phyloP scores from a whole-genome alignment of 805 yeast genomes.

The Diddensiella caesifluorescens region DNA sequence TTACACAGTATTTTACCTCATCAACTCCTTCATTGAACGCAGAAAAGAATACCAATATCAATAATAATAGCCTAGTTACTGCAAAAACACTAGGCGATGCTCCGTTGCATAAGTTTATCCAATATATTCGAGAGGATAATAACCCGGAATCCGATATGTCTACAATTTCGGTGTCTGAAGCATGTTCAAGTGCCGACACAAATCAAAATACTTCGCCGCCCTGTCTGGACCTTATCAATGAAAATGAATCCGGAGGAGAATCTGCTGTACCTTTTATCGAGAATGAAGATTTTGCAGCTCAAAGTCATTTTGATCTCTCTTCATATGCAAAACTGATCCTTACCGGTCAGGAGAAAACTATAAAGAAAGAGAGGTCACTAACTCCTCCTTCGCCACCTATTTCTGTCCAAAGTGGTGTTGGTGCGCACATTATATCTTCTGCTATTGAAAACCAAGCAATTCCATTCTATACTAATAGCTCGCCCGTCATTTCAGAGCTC shows the following conservation, averaged over 20 bases:
- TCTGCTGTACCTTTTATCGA: background rate
- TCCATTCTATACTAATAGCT: constrained; percentile 1
- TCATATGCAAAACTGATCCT: background rate
- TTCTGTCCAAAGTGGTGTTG: background rate
- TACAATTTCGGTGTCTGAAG: background rate
- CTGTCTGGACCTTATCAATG: background rate
- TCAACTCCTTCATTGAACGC: too few relatives aligned
- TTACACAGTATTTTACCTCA: too few relatives aligned
- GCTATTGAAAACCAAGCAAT: background rate
- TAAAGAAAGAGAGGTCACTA: background rate
- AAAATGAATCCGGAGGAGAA: background rate
- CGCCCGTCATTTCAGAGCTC: background rate
- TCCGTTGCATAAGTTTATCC: background rate
- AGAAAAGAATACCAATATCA: background rate
- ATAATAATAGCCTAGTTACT: background rate
- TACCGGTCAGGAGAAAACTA: background rate
- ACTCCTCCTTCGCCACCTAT: background rate
- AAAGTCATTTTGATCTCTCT: background rate
- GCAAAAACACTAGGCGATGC: background rate
- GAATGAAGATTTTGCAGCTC: constrained; percentile 1
- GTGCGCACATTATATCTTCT: background rate
- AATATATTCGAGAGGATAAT: background rate
- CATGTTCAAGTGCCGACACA: background rate
- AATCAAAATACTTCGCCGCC: too few relatives aligned
- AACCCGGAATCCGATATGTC: background rate